Evolutionary conservation across 805 yeast genomes (phyloP), one percentile per base, ranked within the genome.

Genomic region (Nakazawaea wyomingensis): DNA sequence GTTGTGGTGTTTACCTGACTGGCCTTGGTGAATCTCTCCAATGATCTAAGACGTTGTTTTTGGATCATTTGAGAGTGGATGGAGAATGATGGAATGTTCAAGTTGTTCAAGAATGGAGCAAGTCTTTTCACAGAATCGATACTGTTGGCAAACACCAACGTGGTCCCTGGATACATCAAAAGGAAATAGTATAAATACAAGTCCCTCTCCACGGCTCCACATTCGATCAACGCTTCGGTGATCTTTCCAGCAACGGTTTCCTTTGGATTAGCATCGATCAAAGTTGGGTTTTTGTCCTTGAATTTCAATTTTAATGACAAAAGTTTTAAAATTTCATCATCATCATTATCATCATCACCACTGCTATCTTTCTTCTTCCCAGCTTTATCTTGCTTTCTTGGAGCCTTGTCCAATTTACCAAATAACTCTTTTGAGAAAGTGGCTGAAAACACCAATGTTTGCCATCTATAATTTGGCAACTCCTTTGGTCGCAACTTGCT

Each of bases 1-100:
- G 85, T 70, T 3, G 79, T 66, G 39, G 64, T 72, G 18, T 75
- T 73, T 37, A 69, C 64, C 5, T 65, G 62, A 35, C 76, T 69
- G 16, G 79, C 71, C 37, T 68, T 72, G 50, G 73, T 77, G 69
- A 89, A 91, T 48, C 82, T 74, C 64, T 93, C 99, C 54, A 93
- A 66, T 3, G 91, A 78, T 52, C 90, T 74, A 53, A 93, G 66
- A 56, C 99, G 78, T 59, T 88, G 96, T 56, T 90, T 91, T 60
- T 93, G 99, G 36, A 85, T 75, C 98, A 93, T 91, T 18, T 89
- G 81, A 3, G 98, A 90, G 59, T 93, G 97, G 38, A 93, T 76
- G 6, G 91, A 82, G 54, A 85, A 82, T 0, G 80, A 60, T 5
- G 85, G 78, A 27, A 91, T 68, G 10, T 76, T 75, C 40, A 93